Evolutionary conservation across 1,139 yeast species (phyloP), one percentile per base, ranked within the genome.

Genomic region (Blastobotrys niveus): DNA sequence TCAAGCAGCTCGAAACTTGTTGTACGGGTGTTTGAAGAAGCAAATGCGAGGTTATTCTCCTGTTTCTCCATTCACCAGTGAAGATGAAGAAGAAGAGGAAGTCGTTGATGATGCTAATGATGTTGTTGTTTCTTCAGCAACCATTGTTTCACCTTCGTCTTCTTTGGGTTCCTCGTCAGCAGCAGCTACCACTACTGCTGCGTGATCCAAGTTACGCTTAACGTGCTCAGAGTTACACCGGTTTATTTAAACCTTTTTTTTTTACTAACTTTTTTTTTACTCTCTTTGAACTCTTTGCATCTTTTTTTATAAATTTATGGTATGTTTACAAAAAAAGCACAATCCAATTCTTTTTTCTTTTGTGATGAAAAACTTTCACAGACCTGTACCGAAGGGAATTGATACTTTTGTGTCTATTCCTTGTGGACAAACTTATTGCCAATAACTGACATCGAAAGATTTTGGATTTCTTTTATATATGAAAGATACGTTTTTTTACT

Each of bases 1-100:
- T 36, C 46, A 49, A 18, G 58, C 59, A 3, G 47, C 45, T 7
- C 5, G 25, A 4, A 35, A 40, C 21, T 30, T 38, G 22, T 21
- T 38, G 27, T 38, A 38, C 33, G 10, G n/a, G 18, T 12, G 21
- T 18, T 25, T 25, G 7, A 19, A 18, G 36, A 9, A 25, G 7
- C 27, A 26, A 7, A n/a, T 10, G 4, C 3, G 3, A 2, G 12
- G 20, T 15, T 12, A 27, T 2, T 5, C 32, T 5, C 21, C 31
- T 3, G 32, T 21, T 2, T 25, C 32, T 7, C 39, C 39, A 36
- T 24, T 36, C 14, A 24, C 39, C 20, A 36, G 38, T 21, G 27
- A 12, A n/a, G 27, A 21, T 18, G 17, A n/a, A 8, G 36, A n/a
- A n/a, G n/a, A n/a, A n/a, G n/a, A n/a, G n/a, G n/a, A n/a, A n/a